Conservation (phyloP, 108 stramenopile species). For the Fistulifera pelliculosa region DNA sequence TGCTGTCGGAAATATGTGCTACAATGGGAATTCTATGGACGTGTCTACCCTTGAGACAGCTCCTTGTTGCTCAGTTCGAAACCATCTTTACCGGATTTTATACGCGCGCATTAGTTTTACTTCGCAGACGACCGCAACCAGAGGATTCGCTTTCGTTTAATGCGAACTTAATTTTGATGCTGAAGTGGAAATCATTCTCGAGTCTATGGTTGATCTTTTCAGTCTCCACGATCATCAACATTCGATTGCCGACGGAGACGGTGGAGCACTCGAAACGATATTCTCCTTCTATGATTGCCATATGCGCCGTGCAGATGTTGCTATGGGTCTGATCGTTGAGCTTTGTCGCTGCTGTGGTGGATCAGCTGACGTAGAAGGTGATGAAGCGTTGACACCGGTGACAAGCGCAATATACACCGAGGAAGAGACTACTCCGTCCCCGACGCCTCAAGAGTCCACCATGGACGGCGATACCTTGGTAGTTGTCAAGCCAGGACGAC, state of each 20-base stretch:
- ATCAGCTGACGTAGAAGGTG: slow-evolving; percentile 60
- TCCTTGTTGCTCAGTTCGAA: slow-evolving; percentile 64
- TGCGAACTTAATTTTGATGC: slow-evolving; percentile 73
- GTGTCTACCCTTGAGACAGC: slow-evolving; percentile 29
- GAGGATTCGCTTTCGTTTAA: slow-evolving; percentile 50
- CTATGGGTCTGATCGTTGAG: slow-evolving; percentile 62
- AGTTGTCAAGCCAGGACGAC: background rate
- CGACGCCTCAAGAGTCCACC: background rate
- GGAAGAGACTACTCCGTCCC: background rate
- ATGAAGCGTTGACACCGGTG: slow-evolving; percentile 6
- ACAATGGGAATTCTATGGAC: slow-evolving; percentile 70
- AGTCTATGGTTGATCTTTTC: slow-evolving; percentile 74
- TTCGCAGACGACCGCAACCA: slow-evolving; percentile 54
- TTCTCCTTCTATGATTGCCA: slow-evolving; percentile 78
- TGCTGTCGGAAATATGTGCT: slow-evolving; percentile 71
- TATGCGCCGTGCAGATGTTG: slow-evolving; percentile 63
- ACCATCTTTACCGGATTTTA: slow-evolving; percentile 82
- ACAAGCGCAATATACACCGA: background rate
- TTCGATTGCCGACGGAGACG: slow-evolving; percentile 28
- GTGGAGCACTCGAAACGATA: slow-evolving; percentile 63
- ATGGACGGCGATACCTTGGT: background rate
- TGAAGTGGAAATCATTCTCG: slow-evolving; percentile 74
- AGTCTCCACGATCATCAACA: slow-evolving; percentile 50
- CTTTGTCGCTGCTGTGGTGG: slow-evolving; percentile 75
- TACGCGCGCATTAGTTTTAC: slow-evolving; percentile 64